These are phyloP conservation scores for Lanmaoa pseudosensibilis DNA, from an alignment of 768 basidiomycete genomes.

Conservation along the genomic window DNA sequence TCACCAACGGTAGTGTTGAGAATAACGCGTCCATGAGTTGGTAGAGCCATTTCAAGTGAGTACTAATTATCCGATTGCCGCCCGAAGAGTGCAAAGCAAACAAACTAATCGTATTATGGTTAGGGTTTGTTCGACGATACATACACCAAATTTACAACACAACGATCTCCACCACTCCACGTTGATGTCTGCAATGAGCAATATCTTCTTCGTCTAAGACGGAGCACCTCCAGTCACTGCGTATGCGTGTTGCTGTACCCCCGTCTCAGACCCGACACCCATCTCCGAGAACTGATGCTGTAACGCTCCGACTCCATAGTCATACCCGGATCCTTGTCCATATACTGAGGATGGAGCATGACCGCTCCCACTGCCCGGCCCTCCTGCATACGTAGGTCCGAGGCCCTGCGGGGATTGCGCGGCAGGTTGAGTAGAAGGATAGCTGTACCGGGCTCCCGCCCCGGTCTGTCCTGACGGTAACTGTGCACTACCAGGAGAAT, in stretches of 20 bases:
- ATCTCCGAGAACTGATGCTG: constrained; percentile 36
- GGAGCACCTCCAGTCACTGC: constrained; percentile 20
- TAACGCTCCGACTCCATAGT: constrained; percentile 24
- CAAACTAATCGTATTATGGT: constrained; percentile 9
- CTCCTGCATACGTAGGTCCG: constrained; percentile 18
- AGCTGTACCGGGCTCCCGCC: constrained; percentile 15
- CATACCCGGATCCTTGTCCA: constrained; percentile 23
- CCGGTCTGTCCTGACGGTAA: constrained; percentile 2
- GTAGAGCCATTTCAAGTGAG: constrained; percentile 62
- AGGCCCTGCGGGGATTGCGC: constrained; percentile 18
- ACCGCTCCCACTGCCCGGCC: constrained; percentile 22
- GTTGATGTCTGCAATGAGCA: not conserved
- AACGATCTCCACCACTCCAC: not conserved
- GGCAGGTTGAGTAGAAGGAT: constrained; percentile 15
- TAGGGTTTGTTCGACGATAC: constrained; percentile 18
- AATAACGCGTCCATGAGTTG: constrained; percentile 83
- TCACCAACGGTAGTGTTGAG: constrained; percentile 88
- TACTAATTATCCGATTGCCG: too few species aligned
- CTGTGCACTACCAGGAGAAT: constrained; percentile 8
- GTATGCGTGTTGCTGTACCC: constrained; percentile 24
- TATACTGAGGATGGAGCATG: constrained; percentile 20
- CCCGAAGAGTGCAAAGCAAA: not conserved
- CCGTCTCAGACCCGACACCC: constrained; percentile 24
- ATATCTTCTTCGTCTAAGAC: constrained; percentile 6
- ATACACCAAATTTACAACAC: not conserved